Evolutionary conservation across 306 rosid species (phyloP), one percentile per base, ranked within the genome.

Genomic region (Vachellia pachyceras): DNA sequence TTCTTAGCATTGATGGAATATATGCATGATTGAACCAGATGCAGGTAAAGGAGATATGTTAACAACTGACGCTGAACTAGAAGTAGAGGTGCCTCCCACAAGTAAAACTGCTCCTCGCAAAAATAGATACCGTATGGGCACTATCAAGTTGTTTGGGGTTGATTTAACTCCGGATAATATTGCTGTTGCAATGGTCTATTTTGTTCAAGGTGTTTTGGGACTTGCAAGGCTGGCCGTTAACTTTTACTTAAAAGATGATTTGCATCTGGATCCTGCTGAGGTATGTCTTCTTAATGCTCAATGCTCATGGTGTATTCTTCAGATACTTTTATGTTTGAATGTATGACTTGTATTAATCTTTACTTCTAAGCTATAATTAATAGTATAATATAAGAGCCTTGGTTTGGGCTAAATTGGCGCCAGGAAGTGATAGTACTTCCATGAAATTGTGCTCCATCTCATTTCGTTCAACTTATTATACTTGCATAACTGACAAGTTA

Each of bases 211-310:
- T 50, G 97, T 95, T 75, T 83, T 95, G 55, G 98, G 94, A 77
- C 99, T 95, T 75, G 94, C 99, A 7, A 91, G 97, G 89, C 89
- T 95, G 80, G 99, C 99, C 52, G 94, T 95, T 54, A 89, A 77
- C 87, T 95, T 90, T 79, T 95, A 89, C 80, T 86, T 95, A 37
- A 95, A 93, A 82, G 99, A 95, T 41, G 96, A 93, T 93, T 91
- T 95, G 84, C 97, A 88, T 86, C 86, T 95, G 69, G 97, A 95
- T 61, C 99, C 99, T 76, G 99, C 99, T 55, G 98, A 95, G 98
- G 99, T 95, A 22, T 81, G 58, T 33, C 23, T 77, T 77, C 80
- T 79, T 70, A 75, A 67, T 81, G 23, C 40, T 74, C 72, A 75
- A 67, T 81, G 23, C 40, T 74, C 72, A 14, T 63, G n/a, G 60